Evolutionary conservation across 2,329 filamentous ascomycete species (phyloP).

Genomic region (Helminthosporium solani): DNA sequence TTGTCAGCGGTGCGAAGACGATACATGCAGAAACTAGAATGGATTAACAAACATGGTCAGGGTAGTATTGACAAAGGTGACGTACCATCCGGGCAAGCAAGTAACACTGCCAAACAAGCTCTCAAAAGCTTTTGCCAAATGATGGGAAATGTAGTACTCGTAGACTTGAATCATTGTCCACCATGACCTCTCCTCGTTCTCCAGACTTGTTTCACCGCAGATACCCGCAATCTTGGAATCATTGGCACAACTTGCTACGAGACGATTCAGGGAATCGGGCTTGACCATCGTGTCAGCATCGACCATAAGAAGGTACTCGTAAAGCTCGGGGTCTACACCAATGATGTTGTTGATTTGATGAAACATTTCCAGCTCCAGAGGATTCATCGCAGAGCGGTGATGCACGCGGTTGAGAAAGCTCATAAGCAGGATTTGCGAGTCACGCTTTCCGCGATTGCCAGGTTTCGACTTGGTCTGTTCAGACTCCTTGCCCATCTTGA

Average conservation of each 20-base stretch:
- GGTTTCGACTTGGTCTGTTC: conserved; percentile 90
- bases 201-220: conserved; percentile 92
- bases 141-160: conserved; percentile 98
- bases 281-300: conserved; percentile 94
- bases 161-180: conserved; percentile 99
- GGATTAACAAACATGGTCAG: conserved; percentile 15
- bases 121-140: conserved; percentile 95
- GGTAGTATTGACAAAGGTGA: conserved; percentile 25
- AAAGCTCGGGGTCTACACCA: conserved; percentile 93
- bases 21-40: conserved; percentile 93
- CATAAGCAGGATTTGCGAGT: conserved; percentile 94
- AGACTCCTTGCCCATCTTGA: conserved; percentile 96
- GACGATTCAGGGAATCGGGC: conserved; percentile 87
- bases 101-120: conserved; percentile 97
- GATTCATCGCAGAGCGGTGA: conserved; percentile 89
- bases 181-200: conserved; percentile 94
- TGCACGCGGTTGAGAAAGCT: conserved; percentile 98
- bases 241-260: conserved; percentile 89
- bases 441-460: conserved; percentile 96
- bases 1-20: conserved; percentile 90
- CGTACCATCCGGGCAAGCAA: conserved; percentile 97
- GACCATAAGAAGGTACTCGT: conserved; percentile 96
- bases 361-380: conserved; percentile 95
- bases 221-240: conserved; percentile 96
- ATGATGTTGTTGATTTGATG: conserved; percentile 99